Evolutionary conservation across 2,329 filamentous ascomycete species (phyloP).

Genomic region (Lojkania enalia): DNA sequence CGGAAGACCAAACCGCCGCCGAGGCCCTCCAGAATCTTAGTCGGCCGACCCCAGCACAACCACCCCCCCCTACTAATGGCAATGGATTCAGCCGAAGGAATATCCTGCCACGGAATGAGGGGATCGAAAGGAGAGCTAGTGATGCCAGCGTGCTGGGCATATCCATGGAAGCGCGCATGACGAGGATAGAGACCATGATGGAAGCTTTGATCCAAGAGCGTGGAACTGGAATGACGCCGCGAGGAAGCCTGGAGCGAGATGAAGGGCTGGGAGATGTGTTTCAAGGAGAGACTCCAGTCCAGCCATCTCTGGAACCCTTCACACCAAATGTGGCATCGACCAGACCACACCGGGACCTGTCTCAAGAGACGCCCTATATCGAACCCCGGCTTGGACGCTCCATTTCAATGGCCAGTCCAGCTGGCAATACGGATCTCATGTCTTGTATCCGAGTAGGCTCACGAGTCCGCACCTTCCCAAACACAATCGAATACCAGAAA

Average conservation of each 20-base stretch:
- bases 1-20: constrained; percentile 43
- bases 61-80: constrained; percentile 16
- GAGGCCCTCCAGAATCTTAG: constrained; percentile 43
- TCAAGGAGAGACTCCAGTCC: constrained; percentile 22
- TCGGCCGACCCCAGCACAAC: constrained; percentile 31
- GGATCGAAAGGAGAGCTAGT: constrained; percentile 28
- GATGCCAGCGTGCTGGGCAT: constrained; percentile 30
- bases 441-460: constrained; percentile 21
- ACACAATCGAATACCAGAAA: constrained; percentile 23
- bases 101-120: constrained; percentile 25
- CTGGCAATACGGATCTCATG: constrained; percentile 10
- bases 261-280: constrained; percentile 22
- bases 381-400: constrained; percentile 9
- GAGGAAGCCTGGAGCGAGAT: constrained; percentile 34
- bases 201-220: constrained; percentile 38
- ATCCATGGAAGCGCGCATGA: constrained; percentile 41
- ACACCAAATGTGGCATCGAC: constrained; percentile 24
- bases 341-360: constrained; percentile 18
- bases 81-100: constrained; percentile 21
- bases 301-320: constrained; percentile 27
- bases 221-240: constrained; percentile 24
- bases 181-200: constrained; percentile 41
- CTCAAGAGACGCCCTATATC: constrained; percentile 11
- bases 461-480: constrained; percentile 27
- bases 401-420: constrained; percentile 8